Conservation (phyloP, 1,284 basidiomycete genomes). For the Anthracocystis setariae region DNA sequence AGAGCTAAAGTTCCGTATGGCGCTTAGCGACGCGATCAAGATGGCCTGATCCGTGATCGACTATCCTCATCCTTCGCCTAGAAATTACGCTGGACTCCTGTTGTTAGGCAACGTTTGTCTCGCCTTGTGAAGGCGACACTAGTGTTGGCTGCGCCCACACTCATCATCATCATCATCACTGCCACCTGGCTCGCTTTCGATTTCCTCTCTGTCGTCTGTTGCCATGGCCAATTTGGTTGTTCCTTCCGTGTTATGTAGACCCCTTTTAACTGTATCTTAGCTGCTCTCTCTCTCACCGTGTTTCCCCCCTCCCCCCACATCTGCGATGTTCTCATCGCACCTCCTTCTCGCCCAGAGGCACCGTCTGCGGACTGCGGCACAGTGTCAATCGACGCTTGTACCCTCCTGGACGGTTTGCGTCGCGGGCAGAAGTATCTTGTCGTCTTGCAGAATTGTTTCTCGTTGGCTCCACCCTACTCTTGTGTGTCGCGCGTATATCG, state of each 20-base stretch:
- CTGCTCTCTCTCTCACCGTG: constrained; percentile 5
- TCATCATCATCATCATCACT: neutral
- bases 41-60: constrained; percentile 6
- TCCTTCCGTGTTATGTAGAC: constrained; percentile 7
- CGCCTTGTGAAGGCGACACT: neutral
- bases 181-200: neutral
- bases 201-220: constrained; percentile 1
- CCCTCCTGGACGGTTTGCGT: constrained; percentile 34
- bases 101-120: neutral
- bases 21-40: too few relatives aligned
- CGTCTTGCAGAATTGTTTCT: neutral
- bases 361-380: constrained; percentile 29
- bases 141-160: neutral
- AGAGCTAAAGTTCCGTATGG: too few relatives aligned
- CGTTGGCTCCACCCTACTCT: too few relatives aligned
- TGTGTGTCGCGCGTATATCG: too few relatives aligned
- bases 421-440: constrained; percentile 10
- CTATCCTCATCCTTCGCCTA: neutral
- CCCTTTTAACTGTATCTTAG: constrained; percentile 40
- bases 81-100: constrained; percentile 7
- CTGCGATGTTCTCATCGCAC: neutral
- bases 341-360: constrained; percentile 17
- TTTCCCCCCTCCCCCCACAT: neutral
- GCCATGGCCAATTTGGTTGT: neutral
- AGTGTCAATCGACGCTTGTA: neutral